phyloP scores from a whole-genome alignment of 2,329 filamentous ascomycete genomes.

The Xylariaceae sp. region DNA sequence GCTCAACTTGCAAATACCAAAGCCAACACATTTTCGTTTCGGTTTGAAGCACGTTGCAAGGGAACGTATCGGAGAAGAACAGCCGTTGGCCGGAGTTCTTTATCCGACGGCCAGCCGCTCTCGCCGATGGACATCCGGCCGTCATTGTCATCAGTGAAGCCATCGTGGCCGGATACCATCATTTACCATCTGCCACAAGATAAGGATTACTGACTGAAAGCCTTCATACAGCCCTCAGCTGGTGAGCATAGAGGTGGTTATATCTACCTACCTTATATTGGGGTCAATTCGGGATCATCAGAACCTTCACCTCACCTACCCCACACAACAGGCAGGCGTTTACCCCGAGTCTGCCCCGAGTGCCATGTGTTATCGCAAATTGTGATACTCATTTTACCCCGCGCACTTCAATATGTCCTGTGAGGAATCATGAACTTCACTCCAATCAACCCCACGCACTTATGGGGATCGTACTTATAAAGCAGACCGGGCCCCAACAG shows the following conservation, averaged over 20 bases:
- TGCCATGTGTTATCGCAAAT: neutral
- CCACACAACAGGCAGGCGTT: neutral
- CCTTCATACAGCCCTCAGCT: neutral
- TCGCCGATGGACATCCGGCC: too few species aligned
- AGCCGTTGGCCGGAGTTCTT: neutral
- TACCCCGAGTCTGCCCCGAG: too few species aligned
- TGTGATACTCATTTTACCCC: conserved; percentile 14
- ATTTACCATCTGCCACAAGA: too few species aligned
- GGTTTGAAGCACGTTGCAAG: too few species aligned
- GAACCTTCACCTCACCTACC: neutral
- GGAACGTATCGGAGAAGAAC: too few species aligned
- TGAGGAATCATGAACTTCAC: neutral
- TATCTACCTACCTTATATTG: neutral
- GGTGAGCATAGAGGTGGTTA: neutral
- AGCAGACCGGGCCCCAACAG: neutral
- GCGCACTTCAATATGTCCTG: neutral
- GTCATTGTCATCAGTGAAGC: too few species aligned
- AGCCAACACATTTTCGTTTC: too few species aligned
- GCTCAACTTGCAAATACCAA: too few species aligned
- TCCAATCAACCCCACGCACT: neutral
- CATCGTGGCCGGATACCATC: too few species aligned
- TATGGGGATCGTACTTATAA: conserved; percentile 1
- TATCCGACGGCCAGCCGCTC: neutral
- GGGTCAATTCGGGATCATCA: neutral
- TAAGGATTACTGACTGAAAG: too few species aligned